Base-by-base conservation (phyloP, 2,329 filamentous ascomycete genomes). In the Tolypocladium guangdongense region DNA sequence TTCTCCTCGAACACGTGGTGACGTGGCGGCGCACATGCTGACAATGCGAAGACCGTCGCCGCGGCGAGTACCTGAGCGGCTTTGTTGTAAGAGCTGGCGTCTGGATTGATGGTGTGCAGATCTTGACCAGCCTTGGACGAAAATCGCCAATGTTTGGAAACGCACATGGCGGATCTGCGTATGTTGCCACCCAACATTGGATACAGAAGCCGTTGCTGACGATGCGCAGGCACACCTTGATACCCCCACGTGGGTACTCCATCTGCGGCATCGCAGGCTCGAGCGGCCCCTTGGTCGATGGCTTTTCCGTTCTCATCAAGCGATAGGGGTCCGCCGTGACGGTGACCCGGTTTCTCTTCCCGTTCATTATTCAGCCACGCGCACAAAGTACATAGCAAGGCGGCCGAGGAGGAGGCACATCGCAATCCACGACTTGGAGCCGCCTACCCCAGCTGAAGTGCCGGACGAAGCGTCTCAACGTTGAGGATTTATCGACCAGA, bases 181-280 rank as follows among this genome's bases (percentile, higher is more conserved):
- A 82, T 70, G 90, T 82, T 46, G 10, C 11, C 12, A 4, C 22
- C 14, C 48, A 5, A 14, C 33, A 8, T 12, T 39, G 27, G n/a
- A 14, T 37, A n/a, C 7, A 10, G 32, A 12, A 46, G n/a, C n/a
- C 8, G 43, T 43, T 57, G 48, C 62, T 68, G 55, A 69, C 57
- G 27, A 20, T 53, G 8, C 27, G 1, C 61, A 96, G 92, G 58
- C 86, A 91, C 68, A 93, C 85, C 36, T 77, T 99, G 56, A 88
- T 97, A 60, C 90, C 92, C 51, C 93, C 93, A 12, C 79, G 87
- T 60, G 92, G 92, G 49, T 96, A 93, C 71, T 88, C 78, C 59
- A 86, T 97, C 64, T 91, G 88, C 56, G 93, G 93, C 55, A 78
- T 97, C 58, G 87, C 88, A 12, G 93, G 93, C 54, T 88, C 87